These are phyloP conservation scores for Suillus tomentosus DNA, from an alignment of 768 basidiomycete genomes.

Conservation along the genomic window DNA sequence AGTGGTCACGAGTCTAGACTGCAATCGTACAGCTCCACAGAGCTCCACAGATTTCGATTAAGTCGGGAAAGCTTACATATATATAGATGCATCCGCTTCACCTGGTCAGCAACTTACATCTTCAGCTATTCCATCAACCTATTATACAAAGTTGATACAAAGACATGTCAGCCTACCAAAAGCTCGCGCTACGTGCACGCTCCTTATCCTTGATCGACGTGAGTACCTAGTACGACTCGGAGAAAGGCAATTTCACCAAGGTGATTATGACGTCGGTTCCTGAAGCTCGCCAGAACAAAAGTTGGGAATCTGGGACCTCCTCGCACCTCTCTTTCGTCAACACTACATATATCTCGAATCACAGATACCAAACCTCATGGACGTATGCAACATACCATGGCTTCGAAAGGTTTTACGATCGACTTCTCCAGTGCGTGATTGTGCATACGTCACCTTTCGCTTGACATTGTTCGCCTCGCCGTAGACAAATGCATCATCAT, in stretches of 20 bases:
- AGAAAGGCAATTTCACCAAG: not conserved
- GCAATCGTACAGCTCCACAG: not conserved
- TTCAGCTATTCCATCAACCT: not conserved
- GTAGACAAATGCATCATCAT: constrained; percentile 55
- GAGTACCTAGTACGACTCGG: not conserved
- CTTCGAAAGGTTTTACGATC: not conserved
- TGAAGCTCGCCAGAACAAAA: not conserved
- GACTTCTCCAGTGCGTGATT: constrained; percentile 2
- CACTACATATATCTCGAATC: not conserved
- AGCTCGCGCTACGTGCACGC: not conserved
- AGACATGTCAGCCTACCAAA: not conserved
- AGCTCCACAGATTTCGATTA: not conserved
- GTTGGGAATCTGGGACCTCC: not conserved
- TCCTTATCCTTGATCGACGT: not conserved
- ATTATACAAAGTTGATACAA: not conserved
- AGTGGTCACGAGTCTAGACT: not conserved
- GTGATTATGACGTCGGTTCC: not conserved
- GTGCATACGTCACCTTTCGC: not conserved
- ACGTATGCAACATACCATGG: not conserved
- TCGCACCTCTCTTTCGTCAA: not conserved
- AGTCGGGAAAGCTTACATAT: not conserved
- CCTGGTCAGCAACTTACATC: not conserved
- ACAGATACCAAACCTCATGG: not conserved
- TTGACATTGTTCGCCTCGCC: not conserved
- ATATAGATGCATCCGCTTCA: not conserved